Evolutionary conservation across 257 asterid species (phyloP).

Genomic region (Leonotis leonurus): DNA sequence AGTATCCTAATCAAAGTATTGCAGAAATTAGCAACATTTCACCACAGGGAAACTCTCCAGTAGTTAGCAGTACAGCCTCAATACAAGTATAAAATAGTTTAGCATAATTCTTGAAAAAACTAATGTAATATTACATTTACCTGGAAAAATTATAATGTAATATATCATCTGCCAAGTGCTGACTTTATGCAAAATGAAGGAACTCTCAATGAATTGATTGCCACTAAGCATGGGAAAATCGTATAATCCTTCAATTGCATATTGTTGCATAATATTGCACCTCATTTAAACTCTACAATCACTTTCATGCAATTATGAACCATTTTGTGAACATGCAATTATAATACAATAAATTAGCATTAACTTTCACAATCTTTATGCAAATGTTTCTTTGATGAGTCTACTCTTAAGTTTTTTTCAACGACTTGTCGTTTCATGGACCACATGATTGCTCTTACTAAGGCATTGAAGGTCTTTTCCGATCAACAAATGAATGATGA

Average conservation of each 20-base stretch:
- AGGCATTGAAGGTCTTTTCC: background rate
- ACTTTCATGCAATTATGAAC: background rate
- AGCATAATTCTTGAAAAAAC: no score
- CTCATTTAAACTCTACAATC: background rate
- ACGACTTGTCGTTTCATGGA: background rate
- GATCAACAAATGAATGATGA: slow-evolving; percentile 1
- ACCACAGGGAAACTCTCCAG: no score
- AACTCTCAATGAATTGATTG: background rate
- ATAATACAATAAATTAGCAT: background rate
- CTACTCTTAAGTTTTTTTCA: background rate
- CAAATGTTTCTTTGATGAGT: background rate
- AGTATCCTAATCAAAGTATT: no score
- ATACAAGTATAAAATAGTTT: no score
- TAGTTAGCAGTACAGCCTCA: no score
- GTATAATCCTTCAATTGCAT: background rate
- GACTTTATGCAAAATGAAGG: background rate
- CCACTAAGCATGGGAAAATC: background rate
- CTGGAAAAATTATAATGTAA: no score
- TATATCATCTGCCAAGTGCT: slow-evolving; percentile 4
- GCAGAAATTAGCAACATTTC: no score
- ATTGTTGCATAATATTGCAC: background rate
- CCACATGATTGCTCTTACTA: no score
- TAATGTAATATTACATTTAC: no score
- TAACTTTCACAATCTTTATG: background rate
- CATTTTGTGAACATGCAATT: background rate